Conservation (phyloP, 805 yeast genomes). For the Lipomyces yamanashiensis region DNA sequence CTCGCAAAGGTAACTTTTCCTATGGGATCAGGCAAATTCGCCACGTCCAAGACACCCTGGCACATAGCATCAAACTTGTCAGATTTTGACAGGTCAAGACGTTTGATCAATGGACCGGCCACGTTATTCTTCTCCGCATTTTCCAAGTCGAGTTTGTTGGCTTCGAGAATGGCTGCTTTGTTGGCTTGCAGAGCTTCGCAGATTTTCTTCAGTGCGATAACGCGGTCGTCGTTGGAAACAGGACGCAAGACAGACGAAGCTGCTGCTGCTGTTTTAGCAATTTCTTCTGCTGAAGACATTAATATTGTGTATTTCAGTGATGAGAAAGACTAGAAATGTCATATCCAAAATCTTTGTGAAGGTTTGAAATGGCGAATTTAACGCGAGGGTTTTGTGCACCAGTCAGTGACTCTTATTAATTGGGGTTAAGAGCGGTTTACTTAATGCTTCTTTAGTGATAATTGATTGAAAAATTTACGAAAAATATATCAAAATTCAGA, state of each 20-base stretch:
- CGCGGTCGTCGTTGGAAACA: conserved; percentile 70
- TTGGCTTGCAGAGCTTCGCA: conserved; percentile 66
- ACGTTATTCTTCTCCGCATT: conserved; percentile 52
- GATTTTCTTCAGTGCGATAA: conserved; percentile 70
- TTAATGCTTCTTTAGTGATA: too few species aligned
- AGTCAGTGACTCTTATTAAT: too few species aligned
- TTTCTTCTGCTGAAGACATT: conserved; percentile 58
- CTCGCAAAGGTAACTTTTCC: conserved; percentile 85
- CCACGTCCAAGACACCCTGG: conserved; percentile 92
- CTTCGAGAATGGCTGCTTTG: conserved; percentile 67
- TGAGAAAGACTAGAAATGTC: neutral
- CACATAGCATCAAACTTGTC: conserved; percentile 94
- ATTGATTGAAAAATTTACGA: too few species aligned
- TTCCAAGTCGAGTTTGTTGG: conserved; percentile 76
- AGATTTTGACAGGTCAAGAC: conserved; percentile 78
- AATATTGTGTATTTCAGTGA: neutral
- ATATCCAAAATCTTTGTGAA: neutral
- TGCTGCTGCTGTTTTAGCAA: conserved; percentile 79
- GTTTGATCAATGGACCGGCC: conserved; percentile 64
- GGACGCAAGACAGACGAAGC: conserved; percentile 87
- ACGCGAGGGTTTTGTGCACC: too few species aligned
- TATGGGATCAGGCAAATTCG: conserved; percentile 85
- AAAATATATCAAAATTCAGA: too few species aligned
- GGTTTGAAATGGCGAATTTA: neutral
- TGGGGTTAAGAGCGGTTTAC: too few species aligned